A percentile compares a stretch with the other conserved stretches of the same genome.
Evolutionary conservation across 2,329 filamentous ascomycete species (phyloP).

Genomic region (Stachybotrys chlorohalonatus): DNA sequence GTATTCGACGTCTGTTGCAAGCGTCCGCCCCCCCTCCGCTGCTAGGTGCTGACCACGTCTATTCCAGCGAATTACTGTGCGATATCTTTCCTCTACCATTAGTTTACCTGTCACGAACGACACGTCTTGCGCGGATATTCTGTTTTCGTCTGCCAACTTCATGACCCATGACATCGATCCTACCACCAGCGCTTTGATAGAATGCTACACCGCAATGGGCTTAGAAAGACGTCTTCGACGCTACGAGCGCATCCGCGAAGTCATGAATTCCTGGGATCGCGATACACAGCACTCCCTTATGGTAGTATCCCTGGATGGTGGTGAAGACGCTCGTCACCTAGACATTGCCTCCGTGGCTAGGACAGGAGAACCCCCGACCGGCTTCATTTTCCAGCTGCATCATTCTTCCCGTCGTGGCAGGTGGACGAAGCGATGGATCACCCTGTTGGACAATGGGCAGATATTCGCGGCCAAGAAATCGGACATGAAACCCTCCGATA

Average conservation of each 20-base stretch:
- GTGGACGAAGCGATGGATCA: constrained; percentile 81
- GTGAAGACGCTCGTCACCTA: constrained; percentile 50
- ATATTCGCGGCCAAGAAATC: constrained; percentile 61
- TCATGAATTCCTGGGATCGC: constrained; percentile 87
- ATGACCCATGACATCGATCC: constrained; percentile 57
- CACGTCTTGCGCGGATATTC: constrained; percentile 66
- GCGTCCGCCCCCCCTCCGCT: constrained; percentile 1
- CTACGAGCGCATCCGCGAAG: constrained; percentile 78
- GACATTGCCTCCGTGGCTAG: constrained; percentile 55
- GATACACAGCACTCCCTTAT: constrained; percentile 69
- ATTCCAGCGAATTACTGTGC: constrained; percentile 57
- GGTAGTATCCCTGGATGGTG: constrained; percentile 50
- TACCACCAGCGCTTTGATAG: constrained; percentile 60
- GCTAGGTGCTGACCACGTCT: constrained; percentile 2
- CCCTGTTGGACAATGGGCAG: constrained; percentile 66
- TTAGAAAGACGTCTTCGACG: constrained; percentile 74
- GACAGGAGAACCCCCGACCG: constrained; percentile 48
- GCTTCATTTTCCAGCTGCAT: constrained; percentile 63
- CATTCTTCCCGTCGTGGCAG: constrained; percentile 75
- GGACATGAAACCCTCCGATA: constrained; percentile 48
- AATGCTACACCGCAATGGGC: constrained; percentile 66
- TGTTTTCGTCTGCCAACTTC: constrained; percentile 55
- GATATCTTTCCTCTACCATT: constrained; percentile 61
- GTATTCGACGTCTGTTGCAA: neutral
- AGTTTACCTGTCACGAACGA: constrained; percentile 63